Evolutionary conservation across 306 rosid genomes (phyloP).

Genomic region (Castanopsis chinensis): DNA sequence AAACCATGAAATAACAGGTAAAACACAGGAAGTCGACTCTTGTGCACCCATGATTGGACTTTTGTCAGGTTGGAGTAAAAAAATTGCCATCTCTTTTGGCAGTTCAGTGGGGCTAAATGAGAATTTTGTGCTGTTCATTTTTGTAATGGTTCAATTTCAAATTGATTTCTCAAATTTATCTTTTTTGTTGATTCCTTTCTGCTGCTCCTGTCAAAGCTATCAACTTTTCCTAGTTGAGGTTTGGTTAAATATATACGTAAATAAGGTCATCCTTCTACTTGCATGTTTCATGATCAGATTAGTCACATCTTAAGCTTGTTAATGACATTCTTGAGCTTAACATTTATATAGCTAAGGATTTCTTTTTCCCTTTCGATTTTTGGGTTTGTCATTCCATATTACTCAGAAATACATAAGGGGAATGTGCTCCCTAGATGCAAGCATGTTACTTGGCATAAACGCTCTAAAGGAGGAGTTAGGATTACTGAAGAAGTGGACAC

Average conservation of each 20-base stretch:
- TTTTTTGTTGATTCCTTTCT: background rate
- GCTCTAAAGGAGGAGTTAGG: constrained; percentile 48
- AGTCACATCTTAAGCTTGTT: background rate
- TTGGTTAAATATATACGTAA: background rate
- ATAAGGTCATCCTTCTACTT: background rate
- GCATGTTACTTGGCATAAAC: constrained; percentile 36
- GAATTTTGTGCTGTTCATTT: background rate
- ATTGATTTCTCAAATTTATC: background rate
- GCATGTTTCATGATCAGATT: background rate
- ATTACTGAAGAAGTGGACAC: constrained; percentile 42
- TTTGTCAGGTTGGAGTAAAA: too few relatives aligned
- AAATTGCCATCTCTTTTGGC: background rate
- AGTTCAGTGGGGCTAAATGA: background rate
- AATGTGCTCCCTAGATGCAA: constrained; percentile 32
- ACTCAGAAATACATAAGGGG: constrained; percentile 31
- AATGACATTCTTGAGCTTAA: background rate
- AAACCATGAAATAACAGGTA: too few relatives aligned
- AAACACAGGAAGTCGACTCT: too few relatives aligned
- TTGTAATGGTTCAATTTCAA: background rate
- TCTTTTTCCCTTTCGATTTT: constrained; percentile 1
- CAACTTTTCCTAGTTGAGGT: background rate
- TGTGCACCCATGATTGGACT: too few relatives aligned
- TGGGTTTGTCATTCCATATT: background rate
- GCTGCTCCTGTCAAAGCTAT: background rate
- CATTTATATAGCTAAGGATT: background rate